phyloP scores from a whole-genome alignment of 345 rosid genomes.

The Atalantia buxifolia region DNA sequence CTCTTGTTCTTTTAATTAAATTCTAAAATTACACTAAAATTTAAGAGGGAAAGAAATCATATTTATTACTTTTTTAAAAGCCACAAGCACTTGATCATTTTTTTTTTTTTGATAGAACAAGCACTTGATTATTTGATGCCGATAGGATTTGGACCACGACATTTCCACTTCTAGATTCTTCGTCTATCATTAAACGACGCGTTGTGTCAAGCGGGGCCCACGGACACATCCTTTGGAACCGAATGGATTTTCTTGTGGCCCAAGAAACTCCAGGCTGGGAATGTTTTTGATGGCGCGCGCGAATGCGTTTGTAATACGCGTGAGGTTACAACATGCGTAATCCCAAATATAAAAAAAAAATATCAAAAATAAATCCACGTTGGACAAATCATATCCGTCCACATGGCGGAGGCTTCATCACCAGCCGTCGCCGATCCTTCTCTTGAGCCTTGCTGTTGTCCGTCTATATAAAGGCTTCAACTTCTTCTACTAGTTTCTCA shows the following conservation, averaged over 20 bases:
- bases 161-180: conserved; percentile 1
- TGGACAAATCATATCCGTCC: neutral
- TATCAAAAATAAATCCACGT: neutral
- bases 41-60: no score
- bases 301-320: conserved; percentile 5
- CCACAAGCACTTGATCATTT: neutral
- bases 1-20: no score
- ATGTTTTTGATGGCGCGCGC: neutral
- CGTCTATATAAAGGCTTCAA: neutral
- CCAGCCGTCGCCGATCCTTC: neutral
- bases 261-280: neutral
- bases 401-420: neutral
- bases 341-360: neutral
- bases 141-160: neutral
- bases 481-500: fast-evolving
- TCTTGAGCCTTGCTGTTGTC: neutral
- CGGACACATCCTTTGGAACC: neutral
- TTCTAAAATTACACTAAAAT: no score
- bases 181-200: neutral
- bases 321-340: neutral
- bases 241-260: neutral
- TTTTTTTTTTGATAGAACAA: no score
- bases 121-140: neutral
- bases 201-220: neutral
- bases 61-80: neutral